Base-by-base conservation (phyloP, 352 stramenopile species). In the Globisporangium okanoganense region DNA sequence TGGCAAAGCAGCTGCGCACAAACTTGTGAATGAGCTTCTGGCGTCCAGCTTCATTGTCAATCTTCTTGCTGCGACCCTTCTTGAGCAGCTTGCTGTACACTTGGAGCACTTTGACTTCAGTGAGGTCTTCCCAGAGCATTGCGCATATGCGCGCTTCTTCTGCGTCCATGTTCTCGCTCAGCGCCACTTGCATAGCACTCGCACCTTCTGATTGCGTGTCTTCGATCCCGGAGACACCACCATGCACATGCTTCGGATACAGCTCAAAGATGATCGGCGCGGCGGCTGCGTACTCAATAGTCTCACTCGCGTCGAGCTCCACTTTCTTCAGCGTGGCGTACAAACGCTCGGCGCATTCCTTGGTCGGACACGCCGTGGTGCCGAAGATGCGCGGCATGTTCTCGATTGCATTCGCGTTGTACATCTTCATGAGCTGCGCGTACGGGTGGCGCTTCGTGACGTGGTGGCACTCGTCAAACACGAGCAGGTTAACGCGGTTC, bases 391-490 rank as follows among this genome's bases (percentile, higher is more conserved):
- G 76, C 20, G 87, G 87, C 75, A 85, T 79, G 1, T 31, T 41
- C 2, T 40, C 40, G 5, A 45, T 16, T 13, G 71, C 61, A 18
- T 65, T 53, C n/a, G 74, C 48, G 36, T 88, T 72, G 65, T 93
- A 96, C 64, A 94, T 76, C 49, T 89, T 90, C 41, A 95, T 90
- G 18, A 97, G 70, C 43, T 94, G 86, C 29, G 87, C 87, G 70
- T 97, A 97, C 61, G 87, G 87, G 36, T 97, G 88, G 50, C 87
- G 87, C 70, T 95, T 95, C 25, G 73, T 86, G 41, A 92, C 86
- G 70, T 95, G 82, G 66, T 97, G 89, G 67, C 89, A 97, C 70
- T 97, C 89, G 66, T 97, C 89, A 60, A 97, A 92, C 29, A 97
- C 79, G 20, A 97, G 72, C 61, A 97, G 44, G 64, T 93, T 94